Conservation (phyloP, 495 filamentous ascomycete species). For the Bryoglossum gracile region DNA sequence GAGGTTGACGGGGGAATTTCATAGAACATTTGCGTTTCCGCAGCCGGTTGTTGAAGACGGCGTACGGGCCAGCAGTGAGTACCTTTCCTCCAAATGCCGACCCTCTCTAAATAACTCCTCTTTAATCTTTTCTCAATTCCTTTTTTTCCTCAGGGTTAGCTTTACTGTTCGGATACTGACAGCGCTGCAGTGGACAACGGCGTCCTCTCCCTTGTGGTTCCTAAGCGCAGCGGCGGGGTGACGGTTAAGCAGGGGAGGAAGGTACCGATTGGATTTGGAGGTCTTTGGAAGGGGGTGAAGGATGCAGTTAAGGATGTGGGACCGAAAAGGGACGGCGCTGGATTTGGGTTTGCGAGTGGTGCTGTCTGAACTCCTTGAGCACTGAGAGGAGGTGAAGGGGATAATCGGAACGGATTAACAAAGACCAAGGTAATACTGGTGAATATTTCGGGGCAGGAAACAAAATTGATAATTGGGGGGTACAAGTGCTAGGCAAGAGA, state of each 20-base stretch:
- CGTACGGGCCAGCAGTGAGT: slow-evolving; percentile 8
- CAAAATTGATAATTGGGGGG: neutral
- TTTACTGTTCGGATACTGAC: too few relatives aligned
- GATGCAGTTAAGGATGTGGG: neutral
- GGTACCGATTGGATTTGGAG: neutral
- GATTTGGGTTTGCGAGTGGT: slow-evolving; percentile 7
- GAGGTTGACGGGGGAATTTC: slow-evolving; percentile 14
- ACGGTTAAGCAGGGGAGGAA: slow-evolving; percentile 1
- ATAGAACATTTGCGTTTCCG: slow-evolving; percentile 17
- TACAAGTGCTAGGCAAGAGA: too few relatives aligned
- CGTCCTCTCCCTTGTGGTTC: slow-evolving; percentile 11
- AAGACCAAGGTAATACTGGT: neutral
- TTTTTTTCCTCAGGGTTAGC: too few relatives aligned
- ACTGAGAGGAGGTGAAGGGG: neutral
- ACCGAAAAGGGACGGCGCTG: slow-evolving; percentile 5
- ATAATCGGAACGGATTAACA: neutral
- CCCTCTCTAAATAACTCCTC: too few relatives aligned
- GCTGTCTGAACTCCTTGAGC: too few relatives aligned
- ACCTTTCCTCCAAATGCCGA: too few relatives aligned
- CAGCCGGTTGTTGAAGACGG: slow-evolving; percentile 9
- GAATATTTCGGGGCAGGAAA: neutral
- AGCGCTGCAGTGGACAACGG: slow-evolving; percentile 18
- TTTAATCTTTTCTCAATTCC: too few relatives aligned
- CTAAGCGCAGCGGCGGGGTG: slow-evolving; percentile 6
- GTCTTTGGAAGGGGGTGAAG: neutral